These are phyloP conservation scores for Lachancea sp. DNA, from an alignment of 805 yeast genomes.

Conservation along the genomic window DNA sequence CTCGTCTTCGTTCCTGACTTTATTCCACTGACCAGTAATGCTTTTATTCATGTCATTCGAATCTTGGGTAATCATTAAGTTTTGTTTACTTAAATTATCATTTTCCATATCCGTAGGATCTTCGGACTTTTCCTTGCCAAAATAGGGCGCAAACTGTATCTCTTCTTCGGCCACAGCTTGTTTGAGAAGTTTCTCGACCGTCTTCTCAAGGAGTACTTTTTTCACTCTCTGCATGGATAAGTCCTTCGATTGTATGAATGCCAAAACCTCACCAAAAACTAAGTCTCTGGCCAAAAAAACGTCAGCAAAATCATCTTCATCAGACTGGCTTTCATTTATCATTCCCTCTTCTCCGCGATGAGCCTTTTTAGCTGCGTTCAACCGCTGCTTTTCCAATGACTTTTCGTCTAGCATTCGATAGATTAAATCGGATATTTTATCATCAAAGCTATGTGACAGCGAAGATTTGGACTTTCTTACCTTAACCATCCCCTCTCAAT, in stretches of 20 bases:
- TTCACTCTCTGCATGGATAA: constrained; percentile 64
- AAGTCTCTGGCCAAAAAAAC: constrained; percentile 53
- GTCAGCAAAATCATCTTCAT: constrained; percentile 28
- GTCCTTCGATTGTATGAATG: constrained; percentile 59
- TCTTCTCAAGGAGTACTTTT: constrained; percentile 52
- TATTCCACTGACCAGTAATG: constrained; percentile 65
- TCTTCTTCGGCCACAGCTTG: constrained; percentile 55
- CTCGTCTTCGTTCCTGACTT: constrained; percentile 8
- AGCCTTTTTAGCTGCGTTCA: constrained; percentile 22
- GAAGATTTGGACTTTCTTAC: constrained; percentile 24
- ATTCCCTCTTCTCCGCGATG: constrained; percentile 12
- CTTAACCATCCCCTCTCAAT: constrained; percentile 30
- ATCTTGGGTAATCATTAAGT: constrained; percentile 60
- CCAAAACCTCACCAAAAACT: constrained; percentile 44
- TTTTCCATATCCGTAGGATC: constrained; percentile 28
- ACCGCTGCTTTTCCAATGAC: constrained; percentile 38
- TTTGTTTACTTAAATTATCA: constrained; percentile 31
- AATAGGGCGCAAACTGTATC: constrained; percentile 40
- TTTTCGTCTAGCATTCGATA: constrained; percentile 54
- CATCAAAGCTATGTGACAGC: constrained; percentile 40
- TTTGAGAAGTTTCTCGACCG: constrained; percentile 54
- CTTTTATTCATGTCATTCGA: constrained; percentile 68
- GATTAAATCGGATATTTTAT: constrained; percentile 49
- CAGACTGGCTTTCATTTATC: constrained; percentile 10
- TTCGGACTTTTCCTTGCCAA: constrained; percentile 22